Evolutionary conservation across 2,329 filamentous ascomycete species (phyloP).

Genomic region (Apiospora marii): DNA sequence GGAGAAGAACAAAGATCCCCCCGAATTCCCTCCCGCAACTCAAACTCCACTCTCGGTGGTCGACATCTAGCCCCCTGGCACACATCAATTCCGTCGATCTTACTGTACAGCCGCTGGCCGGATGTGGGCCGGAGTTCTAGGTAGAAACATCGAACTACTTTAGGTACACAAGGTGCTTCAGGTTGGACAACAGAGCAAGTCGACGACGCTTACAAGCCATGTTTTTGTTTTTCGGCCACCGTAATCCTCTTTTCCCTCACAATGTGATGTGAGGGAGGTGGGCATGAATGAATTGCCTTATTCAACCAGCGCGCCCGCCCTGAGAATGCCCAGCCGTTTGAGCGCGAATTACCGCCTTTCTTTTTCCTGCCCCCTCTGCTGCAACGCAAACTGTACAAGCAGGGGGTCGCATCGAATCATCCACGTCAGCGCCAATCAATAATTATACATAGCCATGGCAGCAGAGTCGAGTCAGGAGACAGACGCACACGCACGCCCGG

Average conservation of each 20-base stretch:
- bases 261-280: neutral
- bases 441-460: neutral
- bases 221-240: neutral
- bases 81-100: neutral
- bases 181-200: neutral
- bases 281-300: neutral
- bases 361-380: neutral
- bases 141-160: neutral
- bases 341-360: neutral
- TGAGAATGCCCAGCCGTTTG: neutral
- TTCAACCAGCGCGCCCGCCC: neutral
- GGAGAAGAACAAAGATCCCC: neutral
- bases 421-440: constrained; percentile 15
- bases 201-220: neutral
- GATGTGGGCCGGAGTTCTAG: neutral
- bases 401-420: constrained; percentile 7
- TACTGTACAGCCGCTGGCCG: neutral
- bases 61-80: neutral
- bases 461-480: neutral
- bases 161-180: constrained; percentile 6
- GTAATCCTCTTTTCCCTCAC: neutral
- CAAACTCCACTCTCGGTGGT: neutral
- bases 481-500: neutral
- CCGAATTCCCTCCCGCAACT: neutral
- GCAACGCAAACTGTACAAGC: constrained; percentile 8